phyloP scores from a whole-genome alignment of 805 yeast species.

The Suhomyces canberraensis region DNA sequence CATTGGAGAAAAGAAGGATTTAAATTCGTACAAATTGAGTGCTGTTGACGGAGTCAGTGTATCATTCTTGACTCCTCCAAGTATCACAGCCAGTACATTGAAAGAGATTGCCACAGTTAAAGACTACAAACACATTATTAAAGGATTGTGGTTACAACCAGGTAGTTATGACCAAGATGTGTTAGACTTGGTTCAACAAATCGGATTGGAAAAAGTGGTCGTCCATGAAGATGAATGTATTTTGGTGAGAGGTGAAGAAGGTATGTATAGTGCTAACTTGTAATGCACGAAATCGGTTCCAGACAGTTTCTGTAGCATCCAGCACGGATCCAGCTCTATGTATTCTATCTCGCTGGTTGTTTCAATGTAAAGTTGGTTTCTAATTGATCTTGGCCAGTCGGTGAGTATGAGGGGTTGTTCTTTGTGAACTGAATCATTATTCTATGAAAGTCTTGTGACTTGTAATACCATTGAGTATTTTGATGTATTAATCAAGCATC shows the following conservation, averaged over 20 bases:
- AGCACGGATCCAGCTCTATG: too few relatives aligned
- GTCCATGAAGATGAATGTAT: conserved; percentile 63
- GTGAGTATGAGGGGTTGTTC: too few relatives aligned
- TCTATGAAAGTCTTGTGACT: too few relatives aligned
- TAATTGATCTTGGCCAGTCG: too few relatives aligned
- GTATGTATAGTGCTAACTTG: conserved; percentile 38
- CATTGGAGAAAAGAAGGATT: conserved; percentile 13
- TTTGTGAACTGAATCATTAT: too few relatives aligned
- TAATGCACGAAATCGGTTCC: too few relatives aligned
- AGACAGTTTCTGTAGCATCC: too few relatives aligned
- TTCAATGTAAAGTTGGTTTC: too few relatives aligned
- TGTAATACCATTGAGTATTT: too few relatives aligned
- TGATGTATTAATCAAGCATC: conserved; percentile 12
- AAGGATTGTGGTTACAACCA: conserved; percentile 80
- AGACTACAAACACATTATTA: conserved; percentile 37
- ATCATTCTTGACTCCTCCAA: conserved; percentile 76
- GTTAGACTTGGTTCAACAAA: conserved; percentile 38
- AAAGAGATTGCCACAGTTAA: conserved; percentile 38
- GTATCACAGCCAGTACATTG: conserved; percentile 42
- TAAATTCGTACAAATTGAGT: conserved; percentile 24
- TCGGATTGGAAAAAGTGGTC: conserved; percentile 30
- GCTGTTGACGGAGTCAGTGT: conserved; percentile 48
- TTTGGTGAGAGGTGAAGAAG: conserved; percentile 62
- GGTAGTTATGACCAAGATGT: conserved; percentile 63
- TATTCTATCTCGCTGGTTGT: too few relatives aligned